Percentiles rank a stretch among this genome's conserved stretches.
Evolutionary conservation across 805 yeast genomes (phyloP).

Genomic region (Metschnikowia cubensis): DNA sequence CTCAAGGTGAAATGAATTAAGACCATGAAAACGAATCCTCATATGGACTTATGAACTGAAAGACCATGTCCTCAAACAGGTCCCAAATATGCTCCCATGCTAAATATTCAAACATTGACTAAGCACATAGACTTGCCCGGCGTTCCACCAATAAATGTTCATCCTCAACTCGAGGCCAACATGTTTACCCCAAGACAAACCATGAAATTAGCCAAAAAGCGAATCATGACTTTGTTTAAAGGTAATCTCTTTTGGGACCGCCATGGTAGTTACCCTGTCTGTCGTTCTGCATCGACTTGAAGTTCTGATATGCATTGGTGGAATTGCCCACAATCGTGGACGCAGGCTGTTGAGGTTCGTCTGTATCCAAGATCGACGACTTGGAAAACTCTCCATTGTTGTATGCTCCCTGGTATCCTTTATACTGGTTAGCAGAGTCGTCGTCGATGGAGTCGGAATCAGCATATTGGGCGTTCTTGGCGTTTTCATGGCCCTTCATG

Average conservation of each 20-base stretch:
- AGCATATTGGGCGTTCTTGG: constrained; percentile 21
- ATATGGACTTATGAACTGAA: background rate
- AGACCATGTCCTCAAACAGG: background rate
- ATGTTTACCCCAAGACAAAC: background rate
- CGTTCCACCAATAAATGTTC: too few species aligned
- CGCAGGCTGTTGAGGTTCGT: constrained; percentile 41
- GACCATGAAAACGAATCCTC: background rate
- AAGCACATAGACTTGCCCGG: too few species aligned
- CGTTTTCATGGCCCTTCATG: constrained; percentile 56
- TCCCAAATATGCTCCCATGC: background rate
- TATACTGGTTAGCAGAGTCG: constrained; percentile 14
- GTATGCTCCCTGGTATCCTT: constrained; percentile 11
- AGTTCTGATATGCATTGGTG: constrained; percentile 24
- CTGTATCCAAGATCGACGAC: constrained; percentile 13
- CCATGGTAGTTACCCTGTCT: constrained; percentile 4
- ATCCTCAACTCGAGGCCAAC: too few species aligned
- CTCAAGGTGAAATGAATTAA: background rate
- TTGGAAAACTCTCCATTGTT: constrained; percentile 13
- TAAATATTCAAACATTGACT: too few species aligned
- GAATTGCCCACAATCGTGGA: constrained; percentile 43
- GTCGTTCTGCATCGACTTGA: constrained; percentile 17
- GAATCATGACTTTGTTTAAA: constrained; percentile 1
- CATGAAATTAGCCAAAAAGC: background rate
- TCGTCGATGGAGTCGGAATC: constrained; percentile 32
- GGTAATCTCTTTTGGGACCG: constrained; percentile 6